These are phyloP conservation scores for Aurantiochytrium sp. DNA, from an alignment of 108 stramenopile species.

Conservation along the genomic window DNA sequence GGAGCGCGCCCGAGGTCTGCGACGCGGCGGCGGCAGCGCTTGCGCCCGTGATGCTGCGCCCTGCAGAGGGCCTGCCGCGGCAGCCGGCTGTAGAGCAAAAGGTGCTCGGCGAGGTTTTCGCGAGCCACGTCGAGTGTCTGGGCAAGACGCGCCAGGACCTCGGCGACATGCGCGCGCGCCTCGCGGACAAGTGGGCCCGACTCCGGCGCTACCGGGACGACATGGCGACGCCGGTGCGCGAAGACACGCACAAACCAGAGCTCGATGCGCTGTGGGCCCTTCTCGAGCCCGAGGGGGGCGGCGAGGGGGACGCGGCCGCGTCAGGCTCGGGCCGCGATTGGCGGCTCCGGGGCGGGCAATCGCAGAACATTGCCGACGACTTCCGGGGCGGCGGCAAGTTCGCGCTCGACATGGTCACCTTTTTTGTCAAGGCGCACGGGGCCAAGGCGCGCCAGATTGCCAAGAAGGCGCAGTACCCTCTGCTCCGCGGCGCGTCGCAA, in stretches of 20 bases:
- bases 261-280: neutral
- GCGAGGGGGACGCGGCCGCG: too few relatives aligned
- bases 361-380: neutral
- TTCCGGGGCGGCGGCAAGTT: slow-evolving; percentile 6
- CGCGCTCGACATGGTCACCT: neutral
- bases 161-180: neutral
- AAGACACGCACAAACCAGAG: neutral
- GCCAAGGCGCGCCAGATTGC: neutral
- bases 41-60: neutral
- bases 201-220: neutral
- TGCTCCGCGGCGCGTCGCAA: neutral
- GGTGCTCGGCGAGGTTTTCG: neutral
- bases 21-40: neutral
- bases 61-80: neutral
- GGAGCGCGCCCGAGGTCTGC: neutral
- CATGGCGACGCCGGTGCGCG: neutral
- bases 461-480: neutral
- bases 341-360: neutral
- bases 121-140: neutral
- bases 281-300: neutral
- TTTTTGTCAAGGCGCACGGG: neutral
- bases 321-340: too few relatives aligned
- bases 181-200: neutral
- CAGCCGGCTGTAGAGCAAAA: neutral
- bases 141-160: neutral